Conservation (phyloP, 495 filamentous ascomycete species). For the Letharia columbiana region DNA sequence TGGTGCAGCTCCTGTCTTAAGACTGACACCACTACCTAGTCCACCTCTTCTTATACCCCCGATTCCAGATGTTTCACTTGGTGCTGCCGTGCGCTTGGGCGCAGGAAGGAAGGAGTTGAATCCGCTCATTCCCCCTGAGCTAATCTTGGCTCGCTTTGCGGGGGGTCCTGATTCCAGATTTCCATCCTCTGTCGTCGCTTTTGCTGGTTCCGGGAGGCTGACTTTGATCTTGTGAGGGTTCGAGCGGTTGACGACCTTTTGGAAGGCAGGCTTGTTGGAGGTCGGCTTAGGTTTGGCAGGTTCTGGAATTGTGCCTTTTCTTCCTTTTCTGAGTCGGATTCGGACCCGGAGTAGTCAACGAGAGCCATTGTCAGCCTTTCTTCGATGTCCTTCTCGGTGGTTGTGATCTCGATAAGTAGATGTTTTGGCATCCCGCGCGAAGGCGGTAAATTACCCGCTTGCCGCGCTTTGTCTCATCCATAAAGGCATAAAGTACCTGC, state of each 20-base stretch:
- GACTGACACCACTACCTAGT: conserved; percentile 45
- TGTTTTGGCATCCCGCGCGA: not conserved
- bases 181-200: conserved; percentile 33
- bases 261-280: conserved; percentile 47
- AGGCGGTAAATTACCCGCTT: not conserved
- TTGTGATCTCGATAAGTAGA: not conserved
- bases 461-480: not conserved
- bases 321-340: conserved; percentile 57
- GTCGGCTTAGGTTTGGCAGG: conserved; percentile 28
- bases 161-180: conserved; percentile 51
- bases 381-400: not conserved
- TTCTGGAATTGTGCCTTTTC: conserved; percentile 28
- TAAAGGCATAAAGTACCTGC: not conserved
- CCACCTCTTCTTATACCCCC: conserved; percentile 31
- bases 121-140: conserved; percentile 54
- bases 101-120: conserved; percentile 85
- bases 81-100: conserved; percentile 62
- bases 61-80: conserved; percentile 50
- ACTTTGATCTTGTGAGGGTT: conserved; percentile 78
- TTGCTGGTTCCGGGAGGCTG: conserved; percentile 50
- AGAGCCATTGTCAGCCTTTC: conserved; percentile 48
- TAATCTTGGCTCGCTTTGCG: conserved; percentile 57
- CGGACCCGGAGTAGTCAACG: conserved; percentile 80
- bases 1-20: conserved; percentile 72
- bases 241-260: conserved; percentile 68